phyloP scores from a whole-genome alignment of 352 stramenopile species.

The Globisporangium irregulare region DNA sequence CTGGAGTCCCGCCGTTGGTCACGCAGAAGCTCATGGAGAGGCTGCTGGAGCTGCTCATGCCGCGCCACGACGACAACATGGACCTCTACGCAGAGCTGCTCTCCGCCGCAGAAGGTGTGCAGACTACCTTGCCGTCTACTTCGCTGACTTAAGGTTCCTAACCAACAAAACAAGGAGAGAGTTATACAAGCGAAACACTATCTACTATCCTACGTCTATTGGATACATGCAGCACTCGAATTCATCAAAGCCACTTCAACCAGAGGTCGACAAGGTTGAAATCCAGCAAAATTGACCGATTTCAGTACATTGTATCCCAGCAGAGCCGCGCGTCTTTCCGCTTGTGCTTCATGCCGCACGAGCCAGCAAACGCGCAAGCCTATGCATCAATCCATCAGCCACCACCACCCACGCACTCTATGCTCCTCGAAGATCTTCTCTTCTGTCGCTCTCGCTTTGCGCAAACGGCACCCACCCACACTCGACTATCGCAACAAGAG shows the following conservation, averaged over 20 bases:
- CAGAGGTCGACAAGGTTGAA: background rate
- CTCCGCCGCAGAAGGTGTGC: slow-evolving; percentile 18
- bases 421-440: background rate
- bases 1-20: slow-evolving; percentile 38
- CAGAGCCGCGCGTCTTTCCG: background rate
- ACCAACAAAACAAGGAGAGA: background rate
- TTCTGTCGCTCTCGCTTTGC: too few species aligned
- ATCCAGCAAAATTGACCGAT: background rate
- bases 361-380: background rate
- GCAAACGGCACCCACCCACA: too few species aligned
- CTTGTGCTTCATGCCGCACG: background rate
- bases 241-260: background rate
- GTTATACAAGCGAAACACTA: too few species aligned
- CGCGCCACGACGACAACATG: slow-evolving; percentile 51
- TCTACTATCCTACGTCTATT: too few species aligned
- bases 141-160: background rate
- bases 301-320: background rate
- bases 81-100: slow-evolving; percentile 63
- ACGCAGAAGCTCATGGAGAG: slow-evolving; percentile 63
- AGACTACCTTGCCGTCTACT: slow-evolving; percentile 1
- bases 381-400: background rate
- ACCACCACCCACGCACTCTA: background rate
- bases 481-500: too few species aligned
- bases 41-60: slow-evolving; percentile 58
- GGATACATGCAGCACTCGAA: background rate